These are phyloP conservation scores for Zygnema circumcarinatum DNA, from an alignment of 139 green algal species.

Conservation along the genomic window DNA sequence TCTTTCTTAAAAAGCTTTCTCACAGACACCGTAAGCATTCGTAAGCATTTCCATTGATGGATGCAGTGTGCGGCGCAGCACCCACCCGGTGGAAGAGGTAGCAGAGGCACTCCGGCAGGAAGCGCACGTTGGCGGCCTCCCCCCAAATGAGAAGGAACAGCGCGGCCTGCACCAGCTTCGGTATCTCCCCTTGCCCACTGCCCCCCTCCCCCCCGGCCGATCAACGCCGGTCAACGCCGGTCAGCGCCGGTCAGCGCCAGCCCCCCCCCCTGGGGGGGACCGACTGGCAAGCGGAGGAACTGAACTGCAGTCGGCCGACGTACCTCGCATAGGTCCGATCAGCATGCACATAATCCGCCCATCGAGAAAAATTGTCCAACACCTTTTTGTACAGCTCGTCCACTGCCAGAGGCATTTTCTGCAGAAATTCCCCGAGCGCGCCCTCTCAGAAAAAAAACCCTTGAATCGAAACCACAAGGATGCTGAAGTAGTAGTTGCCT, in stretches of 20 bases:
- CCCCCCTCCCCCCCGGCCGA: no score
- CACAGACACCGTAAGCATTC: no score
- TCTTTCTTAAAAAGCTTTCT: no score
- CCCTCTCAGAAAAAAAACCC: neutral
- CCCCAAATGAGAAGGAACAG: constrained; percentile 63
- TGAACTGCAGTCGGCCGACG: no score
- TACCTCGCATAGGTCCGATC: constrained; percentile 6
- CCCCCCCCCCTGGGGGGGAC: neutral
- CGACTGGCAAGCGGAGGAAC: no score
- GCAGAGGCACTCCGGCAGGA: constrained; percentile 62
- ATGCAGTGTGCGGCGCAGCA: no score
- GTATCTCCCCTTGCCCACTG: no score
- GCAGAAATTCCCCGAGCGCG: neutral
- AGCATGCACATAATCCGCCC: constrained; percentile 19
- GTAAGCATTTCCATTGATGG: no score
- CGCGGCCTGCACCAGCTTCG: constrained; percentile 19
- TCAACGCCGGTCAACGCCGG: no score
- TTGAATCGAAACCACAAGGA: no score
- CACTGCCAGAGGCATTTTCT: neutral
- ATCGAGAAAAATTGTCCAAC: constrained; percentile 18
- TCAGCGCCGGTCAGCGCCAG: neutral
- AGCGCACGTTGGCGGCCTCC: constrained; percentile 59
- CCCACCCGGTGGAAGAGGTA: constrained; percentile 60
- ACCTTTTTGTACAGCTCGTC: constrained; percentile 8
- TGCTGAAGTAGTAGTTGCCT: no score